Evolutionary conservation across 176 grass and related monocot species (phyloP), one percentile per base, ranked within the genome.

Genomic region (Phoenix roebelenii): DNA sequence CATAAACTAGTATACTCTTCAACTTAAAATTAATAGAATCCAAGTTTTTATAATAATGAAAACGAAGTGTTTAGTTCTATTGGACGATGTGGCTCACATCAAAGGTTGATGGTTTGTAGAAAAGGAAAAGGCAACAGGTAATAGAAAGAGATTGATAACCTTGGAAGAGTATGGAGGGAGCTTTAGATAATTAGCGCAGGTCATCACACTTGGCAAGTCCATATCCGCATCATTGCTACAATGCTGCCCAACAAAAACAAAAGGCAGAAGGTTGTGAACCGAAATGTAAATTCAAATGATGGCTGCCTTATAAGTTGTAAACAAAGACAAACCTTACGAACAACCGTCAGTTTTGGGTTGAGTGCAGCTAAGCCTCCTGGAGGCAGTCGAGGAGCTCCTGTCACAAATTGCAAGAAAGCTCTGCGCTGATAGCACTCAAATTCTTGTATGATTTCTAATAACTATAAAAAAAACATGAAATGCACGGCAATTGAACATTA

Each of bases 331-430:
- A 98, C 88, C 94, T 98, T 93, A 28, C 88, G 79, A 69, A 98
- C 94, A 67, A 98, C 94, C 3, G 94, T 98, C 59, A 86, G 61
- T 64, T 85, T 93, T 1, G 94, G 94, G 76, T 83, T 89, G 59
- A 98, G 76, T 50, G 82, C 79, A 70, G 94, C 88, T 68, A 99
- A 61, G 55, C 94, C 94, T 6, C 88, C 94, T 25, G 79, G 79
- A 56, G 88, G 88, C 64, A 99, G 94, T 24, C 94, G 79, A 81
- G 94, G 94, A 52, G 94, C 79, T 23, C 94, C 88, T 0, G 94
- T 93, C 64, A 98, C 80, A 76, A 99, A 99, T 82, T 93, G 94
- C 78, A 93, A 79, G 85, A 99, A 99, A 71, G 88, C 85, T 83
- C 81, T 76, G 63, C 74, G 84, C 44, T 89, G 67, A 67, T 77